Evolutionary conservation across 1,284 basidiomycete species (phyloP).

Genomic region (Malassezia restricta): DNA sequence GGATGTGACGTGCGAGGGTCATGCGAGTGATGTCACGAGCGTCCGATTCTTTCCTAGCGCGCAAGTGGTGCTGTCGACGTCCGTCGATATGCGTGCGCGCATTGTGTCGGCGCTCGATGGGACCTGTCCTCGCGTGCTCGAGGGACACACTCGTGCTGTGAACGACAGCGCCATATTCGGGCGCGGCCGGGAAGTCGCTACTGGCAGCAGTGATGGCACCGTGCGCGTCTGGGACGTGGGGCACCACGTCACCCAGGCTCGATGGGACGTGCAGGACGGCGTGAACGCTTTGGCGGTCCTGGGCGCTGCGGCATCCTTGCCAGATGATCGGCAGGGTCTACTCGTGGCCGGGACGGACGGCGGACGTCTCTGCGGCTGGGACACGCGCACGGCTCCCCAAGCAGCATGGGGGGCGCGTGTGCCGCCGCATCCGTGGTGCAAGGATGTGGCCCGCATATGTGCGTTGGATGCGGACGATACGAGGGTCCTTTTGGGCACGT

Average conservation of each 20-base stretch:
- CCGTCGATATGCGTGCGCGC: slow-evolving; percentile 56
- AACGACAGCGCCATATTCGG: slow-evolving; percentile 55
- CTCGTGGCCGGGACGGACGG: not conserved
- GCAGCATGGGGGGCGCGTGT: not conserved
- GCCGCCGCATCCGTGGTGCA: slow-evolving; percentile 3
- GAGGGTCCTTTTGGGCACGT: not conserved
- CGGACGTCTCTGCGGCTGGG: not conserved
- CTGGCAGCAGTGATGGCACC: slow-evolving; percentile 56
- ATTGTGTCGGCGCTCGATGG: slow-evolving; percentile 53
- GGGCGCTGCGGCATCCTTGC: not conserved
- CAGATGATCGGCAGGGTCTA: not conserved
- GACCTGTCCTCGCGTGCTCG: slow-evolving; percentile 54
- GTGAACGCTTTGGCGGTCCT: slow-evolving; percentile 3
- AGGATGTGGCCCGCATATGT: too few species aligned
- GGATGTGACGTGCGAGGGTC: slow-evolving; percentile 15
- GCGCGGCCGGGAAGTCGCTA: slow-evolving; percentile 56
- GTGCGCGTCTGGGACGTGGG: slow-evolving; percentile 64
- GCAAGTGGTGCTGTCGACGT: slow-evolving; percentile 53
- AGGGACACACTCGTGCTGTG: slow-evolving; percentile 57
- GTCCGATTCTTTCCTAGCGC: slow-evolving; percentile 37
- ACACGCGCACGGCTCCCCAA: not conserved
- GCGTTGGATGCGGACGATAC: slow-evolving; percentile 14
- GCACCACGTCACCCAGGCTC: slow-evolving; percentile 51
- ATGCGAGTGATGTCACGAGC: slow-evolving; percentile 30
- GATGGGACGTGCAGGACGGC: slow-evolving; percentile 44